Base-by-base conservation (phyloP, 2,329 filamentous ascomycete genomes). In the Clathrospora elynae region DNA sequence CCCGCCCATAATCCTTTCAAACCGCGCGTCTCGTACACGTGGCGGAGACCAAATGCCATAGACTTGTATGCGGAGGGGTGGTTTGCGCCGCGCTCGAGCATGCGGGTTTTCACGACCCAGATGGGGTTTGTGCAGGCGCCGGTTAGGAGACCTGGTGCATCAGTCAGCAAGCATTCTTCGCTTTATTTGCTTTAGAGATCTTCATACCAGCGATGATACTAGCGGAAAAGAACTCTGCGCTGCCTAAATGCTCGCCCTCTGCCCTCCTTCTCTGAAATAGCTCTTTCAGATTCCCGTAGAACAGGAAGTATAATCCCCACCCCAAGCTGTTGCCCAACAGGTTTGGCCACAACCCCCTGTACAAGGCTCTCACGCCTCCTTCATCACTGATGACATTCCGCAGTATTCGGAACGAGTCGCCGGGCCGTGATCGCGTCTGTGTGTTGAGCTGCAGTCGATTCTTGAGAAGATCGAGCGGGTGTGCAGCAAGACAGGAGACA, bases 101-200 rank as follows among this genome's bases (percentile, higher is more conserved):
- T 97, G 51, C 93, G 87, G 6, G 92, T 97, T 76, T 97, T 97
- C 68, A 99, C 84, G 2, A 99, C 93, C 93, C 93, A 99, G 59
- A 99, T 85, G 2, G 93, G 93, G 67, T 97, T 97, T 19, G 93
- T 97, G 54, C 92, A 78, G 19, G 88, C 73, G 29, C 91, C 87
- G 2, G 90, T 95, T 26, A 88, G 71, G 12, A 86, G 76, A 19
- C 92, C 91, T 66, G 17, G 12, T n/a, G 20, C 63, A n/a, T 17
- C 3, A 10, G 26, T 51, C 18, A 53, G 35, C 46, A 12, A 51
- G 35, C n/a, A n/a, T n/a, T n/a, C n/a, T n/a, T n/a, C n/a, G n/a
- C n/a, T n/a, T n/a, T n/a, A n/a, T n/a, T n/a, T n/a, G n/a, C n/a
- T n/a, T n/a, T n/a, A n/a, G n/a, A n/a, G n/a, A n/a, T n/a, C n/a